Conservation (phyloP, 306 rosid genomes). For the Acmispon strigosus region DNA sequence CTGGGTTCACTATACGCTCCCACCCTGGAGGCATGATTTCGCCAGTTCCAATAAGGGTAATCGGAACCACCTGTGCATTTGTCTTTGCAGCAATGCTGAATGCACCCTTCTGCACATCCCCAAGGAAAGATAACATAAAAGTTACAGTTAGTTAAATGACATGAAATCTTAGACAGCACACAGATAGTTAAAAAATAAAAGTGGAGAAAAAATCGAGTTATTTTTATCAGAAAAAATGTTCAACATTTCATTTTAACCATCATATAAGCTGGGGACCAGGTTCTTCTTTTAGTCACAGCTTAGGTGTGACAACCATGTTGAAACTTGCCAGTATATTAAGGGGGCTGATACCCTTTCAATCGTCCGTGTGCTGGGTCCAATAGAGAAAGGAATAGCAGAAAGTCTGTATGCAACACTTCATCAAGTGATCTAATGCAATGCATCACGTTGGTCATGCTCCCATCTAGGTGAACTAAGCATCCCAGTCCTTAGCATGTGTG, state of each 20-base stretch:
- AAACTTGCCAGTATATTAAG: background rate
- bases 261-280: background rate
- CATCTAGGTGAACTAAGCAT: background rate
- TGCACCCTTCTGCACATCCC: constrained; percentile 81
- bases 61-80: constrained; percentile 77
- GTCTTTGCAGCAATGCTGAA: constrained; percentile 84
- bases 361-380: background rate
- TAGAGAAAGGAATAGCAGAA: background rate
- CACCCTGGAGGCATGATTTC: constrained; percentile 84
- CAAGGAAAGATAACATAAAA: constrained; percentile 9
- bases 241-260: background rate
- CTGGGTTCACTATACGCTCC: constrained; percentile 64
- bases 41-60: constrained; percentile 87
- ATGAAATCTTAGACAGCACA: background rate
- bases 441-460: background rate
- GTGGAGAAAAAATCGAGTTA: background rate
- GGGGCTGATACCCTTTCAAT: background rate
- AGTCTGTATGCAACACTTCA: background rate
- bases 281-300: background rate
- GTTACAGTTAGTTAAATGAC: constrained; percentile 3
- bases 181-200: background rate
- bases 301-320: background rate
- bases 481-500: background rate
- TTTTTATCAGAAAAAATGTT: background rate
- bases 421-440: background rate